Conservation (phyloP, 2,329 filamentous ascomycete genomes). For the Claviceps maximensis region DNA sequence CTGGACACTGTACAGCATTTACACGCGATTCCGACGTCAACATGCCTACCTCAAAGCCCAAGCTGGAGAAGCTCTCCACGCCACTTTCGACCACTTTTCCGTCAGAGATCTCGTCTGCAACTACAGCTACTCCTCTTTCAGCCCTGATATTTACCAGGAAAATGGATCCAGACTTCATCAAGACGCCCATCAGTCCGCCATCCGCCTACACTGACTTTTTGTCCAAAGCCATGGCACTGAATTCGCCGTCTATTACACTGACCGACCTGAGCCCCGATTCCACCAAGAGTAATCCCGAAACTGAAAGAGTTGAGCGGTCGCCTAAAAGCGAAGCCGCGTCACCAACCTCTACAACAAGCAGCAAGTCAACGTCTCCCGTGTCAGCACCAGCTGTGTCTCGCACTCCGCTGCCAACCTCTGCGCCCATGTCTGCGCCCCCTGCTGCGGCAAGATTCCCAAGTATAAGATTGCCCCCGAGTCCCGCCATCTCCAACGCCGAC, state of each 20-base stretch:
- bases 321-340: conserved; percentile 42
- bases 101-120: conserved; percentile 46
- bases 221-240: conserved; percentile 59
- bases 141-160: conserved; percentile 26
- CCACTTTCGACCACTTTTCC: conserved; percentile 50
- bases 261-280: conserved; percentile 35
- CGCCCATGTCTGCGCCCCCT: conserved; percentile 46
- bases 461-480: conserved; percentile 67
- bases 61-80: conserved; percentile 48
- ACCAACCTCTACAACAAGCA: conserved; percentile 23
- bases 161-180: conserved; percentile 44
- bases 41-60: conserved; percentile 44
- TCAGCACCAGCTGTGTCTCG: conserved; percentile 28
- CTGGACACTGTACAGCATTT: background rate
- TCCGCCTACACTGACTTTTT: conserved; percentile 87
- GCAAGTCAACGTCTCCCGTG: conserved; percentile 20
- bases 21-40: conserved; percentile 15
- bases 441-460: conserved; percentile 48
- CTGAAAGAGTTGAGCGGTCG: conserved; percentile 41
- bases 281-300: conserved; percentile 42
- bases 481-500: conserved; percentile 50
- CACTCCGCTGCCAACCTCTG: conserved; percentile 38
- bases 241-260: conserved; percentile 50
- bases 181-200: conserved; percentile 86
- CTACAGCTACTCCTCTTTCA: conserved; percentile 55